Base-by-base conservation (phyloP, 805 yeast species). In the Yarrowia bubula region DNA sequence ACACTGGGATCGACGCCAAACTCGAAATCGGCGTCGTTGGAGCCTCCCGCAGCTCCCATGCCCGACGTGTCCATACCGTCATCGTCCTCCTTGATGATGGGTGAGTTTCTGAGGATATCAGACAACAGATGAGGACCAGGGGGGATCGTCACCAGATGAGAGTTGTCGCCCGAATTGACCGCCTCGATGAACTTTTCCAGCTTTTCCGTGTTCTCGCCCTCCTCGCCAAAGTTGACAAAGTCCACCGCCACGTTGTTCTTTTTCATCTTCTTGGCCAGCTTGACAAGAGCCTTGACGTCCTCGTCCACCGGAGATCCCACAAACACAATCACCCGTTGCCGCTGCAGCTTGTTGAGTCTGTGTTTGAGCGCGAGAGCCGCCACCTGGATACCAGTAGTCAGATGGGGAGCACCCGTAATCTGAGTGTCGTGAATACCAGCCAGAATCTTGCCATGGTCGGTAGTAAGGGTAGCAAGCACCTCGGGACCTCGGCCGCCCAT, bases 331-430 rank as follows among this genome's bases (percentile, higher is more conserved):
- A 95, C 89, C 70, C 99, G 84, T 78, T 92, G 98, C 70, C 84
- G 88, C 75, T 92, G 98, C 6, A 88, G 87, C 76, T 89, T 92
- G 78, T 95, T 93, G 76, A 92, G 97, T 73, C 99, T 90, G 78
- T 93, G 98, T 75, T 92, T 95, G 73, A 93, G 85, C 17, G 98
- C 98, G 72, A 95, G 78, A 1, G 88, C 88, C 13, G 98, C 98
- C 68, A 95, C 96, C 78, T 92, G 97, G 70, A 95, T 85, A 10
- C 96, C 96, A 42, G 92, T 88, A 33, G 87, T 79, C 66, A 95
- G 81, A 72, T 91, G 89, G 9, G 81, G 74, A 43, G 80, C 75
- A 1, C 97, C 97, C 14, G 80, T 79, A 65, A 95, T 86, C 69
- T 83, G 84, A 5, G 80, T 86, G 50, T 88, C 91, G 72, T 91